phyloP scores from a whole-genome alignment of 2,329 filamentous ascomycete genomes.

The Zymoseptoria crescenta region DNA sequence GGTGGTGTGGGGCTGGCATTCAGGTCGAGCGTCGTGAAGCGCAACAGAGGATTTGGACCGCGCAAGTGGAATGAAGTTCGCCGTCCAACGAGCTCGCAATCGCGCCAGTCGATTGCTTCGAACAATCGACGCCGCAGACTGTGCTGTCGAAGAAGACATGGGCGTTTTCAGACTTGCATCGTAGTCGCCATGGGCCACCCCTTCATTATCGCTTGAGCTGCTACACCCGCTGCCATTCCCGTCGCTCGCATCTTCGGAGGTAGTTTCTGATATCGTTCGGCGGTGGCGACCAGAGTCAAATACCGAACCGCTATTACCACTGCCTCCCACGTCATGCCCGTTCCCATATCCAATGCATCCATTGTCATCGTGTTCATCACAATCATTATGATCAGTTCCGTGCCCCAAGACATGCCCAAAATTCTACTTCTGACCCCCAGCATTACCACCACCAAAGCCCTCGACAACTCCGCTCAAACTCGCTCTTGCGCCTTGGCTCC shows the following conservation, averaged over 20 bases:
- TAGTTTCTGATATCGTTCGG: background rate
- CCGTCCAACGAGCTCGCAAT: no score
- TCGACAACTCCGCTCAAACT: background rate
- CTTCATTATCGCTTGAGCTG: background rate
- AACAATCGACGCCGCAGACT: no score
- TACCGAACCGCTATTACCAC: background rate
- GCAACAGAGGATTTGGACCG: no score
- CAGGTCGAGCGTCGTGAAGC: no score
- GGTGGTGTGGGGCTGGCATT: background rate
- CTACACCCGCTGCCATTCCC: background rate
- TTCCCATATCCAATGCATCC: background rate
- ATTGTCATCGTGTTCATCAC: background rate
- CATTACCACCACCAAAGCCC: background rate
- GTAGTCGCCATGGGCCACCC: background rate
- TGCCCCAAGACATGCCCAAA: background rate
- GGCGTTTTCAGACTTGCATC: background rate
- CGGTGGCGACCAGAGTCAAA: background rate
- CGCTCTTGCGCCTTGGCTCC: slow-evolving; percentile 1
- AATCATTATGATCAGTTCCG: background rate
- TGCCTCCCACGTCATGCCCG: background rate
- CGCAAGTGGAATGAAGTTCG: no score
- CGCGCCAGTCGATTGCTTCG: no score
- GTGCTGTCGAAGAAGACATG: background rate
- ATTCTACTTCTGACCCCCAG: background rate
- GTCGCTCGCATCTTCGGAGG: background rate